These are phyloP conservation scores for Plasmodium coatneyi DNA, from an alignment of 169 alveolate species.

Conservation along the genomic window DNA sequence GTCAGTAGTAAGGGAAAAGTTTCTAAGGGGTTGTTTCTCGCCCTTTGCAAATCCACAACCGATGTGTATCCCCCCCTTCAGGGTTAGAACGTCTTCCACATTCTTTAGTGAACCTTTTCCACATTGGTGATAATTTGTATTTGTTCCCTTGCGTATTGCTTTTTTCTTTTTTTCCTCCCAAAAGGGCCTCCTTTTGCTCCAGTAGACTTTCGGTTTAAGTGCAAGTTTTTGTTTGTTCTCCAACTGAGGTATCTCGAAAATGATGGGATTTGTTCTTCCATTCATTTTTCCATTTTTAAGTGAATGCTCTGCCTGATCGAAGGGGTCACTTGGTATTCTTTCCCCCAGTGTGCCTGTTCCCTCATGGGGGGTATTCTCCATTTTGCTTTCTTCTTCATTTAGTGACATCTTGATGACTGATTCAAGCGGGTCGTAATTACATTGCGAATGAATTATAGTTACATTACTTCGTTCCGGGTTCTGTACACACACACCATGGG, in stretches of 20 bases:
- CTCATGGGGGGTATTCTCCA: neutral
- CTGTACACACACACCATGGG: neutral
- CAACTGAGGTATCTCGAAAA: neutral
- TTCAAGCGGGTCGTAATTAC: neutral
- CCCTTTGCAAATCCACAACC: neutral
- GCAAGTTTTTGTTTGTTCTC: constrained; percentile 1
- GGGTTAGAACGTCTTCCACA: neutral
- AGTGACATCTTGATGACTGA: neutral
- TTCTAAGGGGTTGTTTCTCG: neutral
- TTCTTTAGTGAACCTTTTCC: neutral
- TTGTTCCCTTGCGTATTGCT: neutral
- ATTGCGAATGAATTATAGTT: neutral
- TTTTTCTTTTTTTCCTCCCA: neutral
- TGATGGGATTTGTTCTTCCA: neutral
- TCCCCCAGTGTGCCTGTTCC: neutral
- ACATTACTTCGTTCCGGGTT: neutral
- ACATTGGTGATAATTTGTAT: neutral
- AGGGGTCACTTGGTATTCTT: neutral
- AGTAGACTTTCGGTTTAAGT: constrained; percentile 11
- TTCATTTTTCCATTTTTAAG: neutral
- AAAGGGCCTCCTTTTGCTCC: constrained; percentile 35
- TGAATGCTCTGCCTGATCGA: neutral
- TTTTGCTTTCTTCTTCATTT: neutral
- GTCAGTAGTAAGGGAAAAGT: neutral
- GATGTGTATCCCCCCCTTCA: neutral